A percentile compares a stretch with the other conserved stretches of the same genome.
Evolutionary conservation across 768 basidiomycete genomes (phyloP).

Genomic region (Psilocybe subaeruginosa): DNA sequence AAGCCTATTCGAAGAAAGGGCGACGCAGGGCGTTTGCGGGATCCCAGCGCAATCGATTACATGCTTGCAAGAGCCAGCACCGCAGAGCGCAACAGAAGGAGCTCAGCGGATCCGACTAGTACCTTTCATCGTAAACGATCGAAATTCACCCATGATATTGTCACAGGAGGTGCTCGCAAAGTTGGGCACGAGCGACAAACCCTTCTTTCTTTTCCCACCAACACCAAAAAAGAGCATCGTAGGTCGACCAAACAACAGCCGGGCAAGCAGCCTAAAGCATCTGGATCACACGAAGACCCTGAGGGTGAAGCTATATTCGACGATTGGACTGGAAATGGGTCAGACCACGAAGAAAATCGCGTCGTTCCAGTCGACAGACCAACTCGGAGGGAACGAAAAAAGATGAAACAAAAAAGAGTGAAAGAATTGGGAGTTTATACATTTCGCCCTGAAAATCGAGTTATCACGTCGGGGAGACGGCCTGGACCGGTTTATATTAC

Average conservation of each 20-base stretch:
- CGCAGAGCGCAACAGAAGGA: conserved; percentile 18
- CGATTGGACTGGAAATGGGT: conserved; percentile 47
- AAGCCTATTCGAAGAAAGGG: conserved; percentile 1
- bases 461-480: conserved; percentile 40
- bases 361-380: conserved; percentile 23
- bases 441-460: conserved; percentile 38
- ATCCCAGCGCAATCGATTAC: conserved; percentile 64
- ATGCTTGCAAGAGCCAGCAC: conserved; percentile 58
- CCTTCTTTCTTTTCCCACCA: conserved; percentile 31
- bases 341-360: background rate
- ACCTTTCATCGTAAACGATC: background rate
- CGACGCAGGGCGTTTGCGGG: conserved; percentile 27
- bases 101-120: background rate
- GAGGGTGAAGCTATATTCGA: conserved; percentile 37
- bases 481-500: conserved; percentile 34
- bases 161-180: conserved; percentile 9
- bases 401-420: conserved; percentile 26
- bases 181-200: conserved; percentile 38
- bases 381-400: conserved; percentile 30
- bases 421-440: conserved; percentile 37
- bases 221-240: background rate
- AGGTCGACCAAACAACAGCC: background rate
- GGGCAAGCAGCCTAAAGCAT: background rate
- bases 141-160: conserved; percentile 21
- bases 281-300: background rate